Base-by-base conservation (phyloP, 441 rosid genomes). In the Macaranga tanarius region DNA sequence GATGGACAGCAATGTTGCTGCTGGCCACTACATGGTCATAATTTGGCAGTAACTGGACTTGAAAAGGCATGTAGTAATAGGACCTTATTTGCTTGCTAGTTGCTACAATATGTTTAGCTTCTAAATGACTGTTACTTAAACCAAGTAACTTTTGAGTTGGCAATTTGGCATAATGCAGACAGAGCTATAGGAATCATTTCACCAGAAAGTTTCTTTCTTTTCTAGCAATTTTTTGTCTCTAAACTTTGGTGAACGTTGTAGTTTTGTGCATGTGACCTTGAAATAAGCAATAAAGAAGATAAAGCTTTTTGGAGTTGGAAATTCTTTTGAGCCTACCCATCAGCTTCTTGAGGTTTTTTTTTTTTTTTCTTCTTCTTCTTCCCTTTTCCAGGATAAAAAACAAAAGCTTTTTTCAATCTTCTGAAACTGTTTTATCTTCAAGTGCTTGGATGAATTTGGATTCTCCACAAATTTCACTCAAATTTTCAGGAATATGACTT, bases 401-500 rank as follows among this genome's bases (percentile, higher is more conserved):
- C 79, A 76, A 75, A 22, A 38, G 51, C 45, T 65, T 44, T 73
- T 57, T 75, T 45, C 71, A 50, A 58, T 48, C 52, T 76, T 74
- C 77, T 73, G 83, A 79, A 79, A 82, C 83, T 42, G 80, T 72
- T 81, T 79, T 80, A 85, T 73, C 81, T 73, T 68, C 48, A 16
- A 78, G 85, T 76, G 85, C 55, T 48, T 15, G 52, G 16, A 75
- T 74, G 84, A 79, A 78, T 73, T 80, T 76, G 68, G 86, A 78
- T 48, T 48, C 82, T 61, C 71, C 77, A 67, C 57, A 48, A 71
- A 34, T 11, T 65, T 12, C 69, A 58, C 58, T 69, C 20, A 61
- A 16, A 50, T 71, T 69, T 66, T 62, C 70, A 38, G 57, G 70
- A 20, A 28, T 64, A 12, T 54, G 5, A 25, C 74, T 50, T 67